phyloP scores from a whole-genome alignment of 768 basidiomycete species.

The Grammothele lineata region DNA sequence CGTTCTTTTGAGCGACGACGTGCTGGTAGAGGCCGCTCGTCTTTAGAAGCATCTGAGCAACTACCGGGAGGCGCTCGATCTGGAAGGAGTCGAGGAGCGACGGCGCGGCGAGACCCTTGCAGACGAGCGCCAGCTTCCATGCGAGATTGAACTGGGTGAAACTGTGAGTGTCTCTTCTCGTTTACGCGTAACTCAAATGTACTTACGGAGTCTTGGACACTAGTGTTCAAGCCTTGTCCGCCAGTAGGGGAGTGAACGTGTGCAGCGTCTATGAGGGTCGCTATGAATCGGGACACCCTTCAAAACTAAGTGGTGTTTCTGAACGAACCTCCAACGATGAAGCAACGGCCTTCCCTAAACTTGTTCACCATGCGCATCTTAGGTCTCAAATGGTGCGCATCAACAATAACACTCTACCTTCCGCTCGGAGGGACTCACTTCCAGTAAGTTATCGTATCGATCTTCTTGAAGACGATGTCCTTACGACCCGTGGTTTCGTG shows the following conservation, averaged over 20 bases:
- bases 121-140: constrained; percentile 29
- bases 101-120: constrained; percentile 21
- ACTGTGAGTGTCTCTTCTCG: background rate
- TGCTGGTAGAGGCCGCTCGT: constrained; percentile 15
- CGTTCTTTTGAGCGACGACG: background rate
- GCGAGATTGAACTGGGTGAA: constrained; percentile 24
- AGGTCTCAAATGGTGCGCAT: constrained; percentile 27
- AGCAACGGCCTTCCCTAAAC: constrained; percentile 40
- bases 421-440: constrained; percentile 18
- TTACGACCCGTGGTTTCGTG: constrained; percentile 23
- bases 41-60: constrained; percentile 24
- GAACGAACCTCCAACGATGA: constrained; percentile 39
- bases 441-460: constrained; percentile 20
- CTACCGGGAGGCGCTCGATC: constrained; percentile 28
- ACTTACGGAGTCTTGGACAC: constrained; percentile 26
- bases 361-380: constrained; percentile 46
- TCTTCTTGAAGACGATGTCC: constrained; percentile 30
- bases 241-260: constrained; percentile 44
- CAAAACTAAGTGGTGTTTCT: no score
- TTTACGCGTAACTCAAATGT: no score
- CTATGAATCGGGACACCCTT: background rate
- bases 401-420: no score
- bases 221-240: constrained; percentile 33
- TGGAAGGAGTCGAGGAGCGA: constrained; percentile 26
- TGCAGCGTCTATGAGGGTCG: constrained; percentile 37